phyloP scores from a whole-genome alignment of 148 eudicot genomes.

The Pharnaceum exiguum region DNA sequence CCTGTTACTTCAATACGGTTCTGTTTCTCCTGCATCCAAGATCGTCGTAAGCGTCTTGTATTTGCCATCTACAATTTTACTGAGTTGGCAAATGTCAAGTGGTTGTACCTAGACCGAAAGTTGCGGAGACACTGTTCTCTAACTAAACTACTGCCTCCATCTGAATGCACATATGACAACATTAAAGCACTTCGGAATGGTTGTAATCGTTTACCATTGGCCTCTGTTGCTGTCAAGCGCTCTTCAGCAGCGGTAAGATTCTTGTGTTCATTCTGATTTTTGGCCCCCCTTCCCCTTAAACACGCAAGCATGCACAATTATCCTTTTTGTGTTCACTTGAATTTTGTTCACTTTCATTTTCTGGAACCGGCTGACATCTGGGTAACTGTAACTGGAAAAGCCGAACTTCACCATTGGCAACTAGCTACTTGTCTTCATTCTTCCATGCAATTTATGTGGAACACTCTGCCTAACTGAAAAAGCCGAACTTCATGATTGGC shows the following conservation, averaged over 20 bases:
- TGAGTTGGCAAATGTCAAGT: constrained; percentile 42
- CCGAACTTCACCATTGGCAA: too few relatives aligned
- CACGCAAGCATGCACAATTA: neutral
- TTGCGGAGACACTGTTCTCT: constrained; percentile 47
- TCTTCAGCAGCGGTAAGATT: constrained; percentile 47
- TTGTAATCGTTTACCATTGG: constrained; percentile 20
- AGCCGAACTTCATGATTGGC: too few relatives aligned
- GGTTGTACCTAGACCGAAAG: constrained; percentile 61
- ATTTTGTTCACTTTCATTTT: too few relatives aligned
- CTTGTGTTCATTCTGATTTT: neutral
- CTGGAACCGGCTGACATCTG: too few relatives aligned
- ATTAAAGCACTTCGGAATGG: constrained; percentile 61
- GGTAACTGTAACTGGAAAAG: too few relatives aligned
- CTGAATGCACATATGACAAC: constrained; percentile 84
- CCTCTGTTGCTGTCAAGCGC: constrained; percentile 22
- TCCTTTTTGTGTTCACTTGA: neutral
- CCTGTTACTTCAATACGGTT: constrained; percentile 82
- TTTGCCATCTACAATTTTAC: constrained; percentile 57
- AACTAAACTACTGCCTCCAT: constrained; percentile 54
- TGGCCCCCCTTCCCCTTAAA: neutral
- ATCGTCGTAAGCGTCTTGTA: constrained; percentile 52
- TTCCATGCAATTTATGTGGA: too few relatives aligned
- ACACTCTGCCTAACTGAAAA: too few relatives aligned
- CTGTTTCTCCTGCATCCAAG: constrained; percentile 38
- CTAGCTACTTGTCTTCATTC: too few relatives aligned